These are phyloP conservation scores for Heracleum sosnowskyi DNA, from an alignment of 129 eudicot genomes.

Conservation along the genomic window DNA sequence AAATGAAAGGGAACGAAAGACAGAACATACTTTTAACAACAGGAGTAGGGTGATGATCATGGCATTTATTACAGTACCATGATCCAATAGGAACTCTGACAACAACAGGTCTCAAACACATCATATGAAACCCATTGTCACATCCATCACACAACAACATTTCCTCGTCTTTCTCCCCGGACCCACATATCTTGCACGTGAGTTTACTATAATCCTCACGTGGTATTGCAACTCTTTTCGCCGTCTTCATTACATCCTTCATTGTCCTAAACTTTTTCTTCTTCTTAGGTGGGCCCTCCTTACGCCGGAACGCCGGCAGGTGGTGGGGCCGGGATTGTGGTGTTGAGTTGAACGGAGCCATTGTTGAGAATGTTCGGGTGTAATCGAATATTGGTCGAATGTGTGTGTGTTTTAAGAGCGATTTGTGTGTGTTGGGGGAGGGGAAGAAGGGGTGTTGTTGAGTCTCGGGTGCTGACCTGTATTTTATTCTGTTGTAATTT, in stretches of 20 bases:
- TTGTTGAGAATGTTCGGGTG: not conserved
- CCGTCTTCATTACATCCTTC: constrained; percentile 40
- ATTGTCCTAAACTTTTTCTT: constrained; percentile 47
- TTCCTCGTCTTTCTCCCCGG: constrained; percentile 63
- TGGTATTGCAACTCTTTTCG: constrained; percentile 28
- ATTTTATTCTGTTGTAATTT: no score
- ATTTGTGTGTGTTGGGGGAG: not conserved
- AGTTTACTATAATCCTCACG: constrained; percentile 26
- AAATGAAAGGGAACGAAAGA: not conserved
- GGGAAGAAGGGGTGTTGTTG: not conserved
- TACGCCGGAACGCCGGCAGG: not conserved
- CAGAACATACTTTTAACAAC: constrained; percentile 35
- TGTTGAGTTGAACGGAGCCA: constrained; percentile 4
- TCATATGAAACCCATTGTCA: constrained; percentile 66
- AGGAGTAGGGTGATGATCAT: constrained; percentile 28
- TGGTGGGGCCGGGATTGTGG: not conserved
- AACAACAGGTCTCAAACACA: constrained; percentile 70
- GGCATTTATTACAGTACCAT: constrained; percentile 69
- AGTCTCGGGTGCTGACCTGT: no score
- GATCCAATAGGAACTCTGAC: constrained; percentile 72
- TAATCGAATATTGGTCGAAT: not conserved
- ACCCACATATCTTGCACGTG: constrained; percentile 73
- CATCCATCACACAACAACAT: constrained; percentile 67
- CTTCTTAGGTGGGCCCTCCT: constrained; percentile 9
- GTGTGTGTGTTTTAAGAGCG: not conserved